These are phyloP conservation scores for Neophaeococcomyces mojaviensis DNA, from an alignment of 2,329 filamentous ascomycete species.

Conservation along the genomic window DNA sequence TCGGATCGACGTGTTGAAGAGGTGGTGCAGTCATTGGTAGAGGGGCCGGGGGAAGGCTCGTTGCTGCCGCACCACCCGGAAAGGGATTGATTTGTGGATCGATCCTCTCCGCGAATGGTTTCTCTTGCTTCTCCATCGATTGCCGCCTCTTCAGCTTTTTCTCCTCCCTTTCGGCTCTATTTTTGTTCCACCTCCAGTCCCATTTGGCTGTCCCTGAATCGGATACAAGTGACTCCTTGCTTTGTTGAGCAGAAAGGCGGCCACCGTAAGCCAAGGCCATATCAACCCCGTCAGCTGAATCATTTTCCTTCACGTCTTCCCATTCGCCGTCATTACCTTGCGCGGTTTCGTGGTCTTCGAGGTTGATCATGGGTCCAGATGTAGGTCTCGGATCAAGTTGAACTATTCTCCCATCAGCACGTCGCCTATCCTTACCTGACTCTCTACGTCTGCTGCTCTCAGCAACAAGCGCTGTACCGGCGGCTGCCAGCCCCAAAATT, in stretches of 20 bases:
- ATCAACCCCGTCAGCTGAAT: slow-evolving; percentile 46
- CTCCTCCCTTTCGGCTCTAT: slow-evolving; percentile 35
- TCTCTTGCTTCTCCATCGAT: slow-evolving; percentile 10
- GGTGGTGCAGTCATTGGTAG: slow-evolving; percentile 44
- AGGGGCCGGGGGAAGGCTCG: background rate
- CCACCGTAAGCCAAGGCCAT: slow-evolving; percentile 57
- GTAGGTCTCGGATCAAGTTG: background rate
- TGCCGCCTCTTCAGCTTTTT: slow-evolving; percentile 15
- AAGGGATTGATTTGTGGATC: slow-evolving; percentile 23
- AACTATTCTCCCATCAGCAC: slow-evolving; percentile 16
- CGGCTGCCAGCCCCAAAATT: slow-evolving; percentile 41
- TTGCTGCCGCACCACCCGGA: slow-evolving; percentile 33
- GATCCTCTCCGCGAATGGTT: background rate
- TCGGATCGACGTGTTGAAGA: slow-evolving; percentile 48
- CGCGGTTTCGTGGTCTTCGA: slow-evolving; percentile 11
- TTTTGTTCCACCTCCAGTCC: slow-evolving; percentile 54
- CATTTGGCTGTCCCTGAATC: slow-evolving; percentile 46
- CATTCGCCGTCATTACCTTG: slow-evolving; percentile 45
- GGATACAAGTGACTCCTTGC: slow-evolving; percentile 46
- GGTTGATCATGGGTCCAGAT: slow-evolving; percentile 7
- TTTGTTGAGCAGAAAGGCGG: slow-evolving; percentile 33
- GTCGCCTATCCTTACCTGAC: slow-evolving; percentile 15
- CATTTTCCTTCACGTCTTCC: slow-evolving; percentile 52
- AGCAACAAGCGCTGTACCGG: slow-evolving; percentile 40
- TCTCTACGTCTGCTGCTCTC: slow-evolving; percentile 23